Evolutionary conservation across 208 protist genomes (phyloP).

Genomic region (Endotrypanum monterogeii): DNA sequence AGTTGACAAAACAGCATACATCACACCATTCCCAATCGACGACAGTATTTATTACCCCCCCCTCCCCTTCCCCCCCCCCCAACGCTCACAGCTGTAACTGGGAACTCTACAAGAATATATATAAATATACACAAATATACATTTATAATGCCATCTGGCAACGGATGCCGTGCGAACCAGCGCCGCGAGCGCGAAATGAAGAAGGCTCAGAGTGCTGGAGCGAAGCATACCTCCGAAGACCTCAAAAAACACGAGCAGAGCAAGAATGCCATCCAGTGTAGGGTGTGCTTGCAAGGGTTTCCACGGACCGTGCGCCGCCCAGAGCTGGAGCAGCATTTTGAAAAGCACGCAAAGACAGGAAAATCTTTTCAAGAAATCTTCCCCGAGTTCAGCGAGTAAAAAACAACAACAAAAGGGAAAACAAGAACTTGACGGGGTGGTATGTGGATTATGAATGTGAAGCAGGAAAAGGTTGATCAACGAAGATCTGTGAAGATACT

Average conservation of each 20-base stretch:
- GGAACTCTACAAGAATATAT: background rate
- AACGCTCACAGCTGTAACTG: too few species aligned
- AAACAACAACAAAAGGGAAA: background rate
- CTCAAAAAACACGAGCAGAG: slow-evolving; percentile 76
- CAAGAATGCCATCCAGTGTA: slow-evolving; percentile 80
- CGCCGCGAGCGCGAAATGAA: slow-evolving; percentile 61
- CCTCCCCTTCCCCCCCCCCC: background rate
- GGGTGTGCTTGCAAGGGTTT: slow-evolving; percentile 75
- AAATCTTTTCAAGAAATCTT: slow-evolving; percentile 67
- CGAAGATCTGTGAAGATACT: too few species aligned
- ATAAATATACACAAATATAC: background rate
- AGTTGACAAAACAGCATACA: background rate
- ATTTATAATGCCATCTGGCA: slow-evolving; percentile 67
- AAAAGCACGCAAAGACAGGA: slow-evolving; percentile 66
- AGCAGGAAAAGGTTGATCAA: too few species aligned
- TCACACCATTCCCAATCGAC: too few species aligned
- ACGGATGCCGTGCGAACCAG: slow-evolving; percentile 70
- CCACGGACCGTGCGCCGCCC: slow-evolving; percentile 66
- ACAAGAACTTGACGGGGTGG: too few species aligned
- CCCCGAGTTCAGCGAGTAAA: slow-evolving; percentile 41
- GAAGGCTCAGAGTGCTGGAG: slow-evolving; percentile 38
- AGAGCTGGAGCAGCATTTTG: slow-evolving; percentile 77
- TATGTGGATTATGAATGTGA: too few species aligned
- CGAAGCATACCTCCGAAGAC: slow-evolving; percentile 59
- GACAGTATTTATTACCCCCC: too few species aligned